A percentile compares a stretch with the other conserved stretches of the same genome.
These are phyloP conservation scores for Aspergillus brasiliensis DNA, from an alignment of 2,329 filamentous ascomycete genomes.

Conservation along the genomic window DNA sequence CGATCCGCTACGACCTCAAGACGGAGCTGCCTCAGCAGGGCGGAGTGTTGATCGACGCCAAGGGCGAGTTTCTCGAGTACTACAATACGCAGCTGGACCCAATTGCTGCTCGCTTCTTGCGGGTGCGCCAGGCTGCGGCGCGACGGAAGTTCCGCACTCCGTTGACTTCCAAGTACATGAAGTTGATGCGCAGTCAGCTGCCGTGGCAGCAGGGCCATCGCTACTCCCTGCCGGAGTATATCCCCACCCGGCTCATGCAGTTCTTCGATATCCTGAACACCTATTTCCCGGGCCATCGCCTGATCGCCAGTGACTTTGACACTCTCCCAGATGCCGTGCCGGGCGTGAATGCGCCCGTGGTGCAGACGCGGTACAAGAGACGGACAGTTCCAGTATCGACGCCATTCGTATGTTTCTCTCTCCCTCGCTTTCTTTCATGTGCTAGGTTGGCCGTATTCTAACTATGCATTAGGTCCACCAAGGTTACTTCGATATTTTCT, in stretches of 20 bases:
- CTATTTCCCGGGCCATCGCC: constrained; percentile 86
- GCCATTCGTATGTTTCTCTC: constrained; percentile 73
- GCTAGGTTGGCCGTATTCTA: constrained; percentile 5
- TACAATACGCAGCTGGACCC: constrained; percentile 81
- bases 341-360: constrained; percentile 89
- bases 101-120: constrained; percentile 77
- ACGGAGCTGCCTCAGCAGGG: constrained; percentile 86
- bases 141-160: constrained; percentile 47
- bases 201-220: constrained; percentile 68
- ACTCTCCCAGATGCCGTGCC: constrained; percentile 77
- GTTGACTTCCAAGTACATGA: constrained; percentile 54
- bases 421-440: neutral
- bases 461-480: constrained; percentile 73
- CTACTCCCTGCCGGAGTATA: constrained; percentile 83
- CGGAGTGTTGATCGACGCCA: constrained; percentile 78
- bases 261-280: constrained; percentile 90
- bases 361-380: constrained; percentile 89
- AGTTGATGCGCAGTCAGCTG: constrained; percentile 63
- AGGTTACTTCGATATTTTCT: constrained; percentile 98
- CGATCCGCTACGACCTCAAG: constrained; percentile 81
- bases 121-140: constrained; percentile 75
- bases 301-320: constrained; percentile 90
- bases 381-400: constrained; percentile 87
- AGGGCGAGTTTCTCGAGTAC: constrained; percentile 93
- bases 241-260: constrained; percentile 91